Base-by-base conservation (phyloP, 306 rosid species). In the Cicer yamashitae region DNA sequence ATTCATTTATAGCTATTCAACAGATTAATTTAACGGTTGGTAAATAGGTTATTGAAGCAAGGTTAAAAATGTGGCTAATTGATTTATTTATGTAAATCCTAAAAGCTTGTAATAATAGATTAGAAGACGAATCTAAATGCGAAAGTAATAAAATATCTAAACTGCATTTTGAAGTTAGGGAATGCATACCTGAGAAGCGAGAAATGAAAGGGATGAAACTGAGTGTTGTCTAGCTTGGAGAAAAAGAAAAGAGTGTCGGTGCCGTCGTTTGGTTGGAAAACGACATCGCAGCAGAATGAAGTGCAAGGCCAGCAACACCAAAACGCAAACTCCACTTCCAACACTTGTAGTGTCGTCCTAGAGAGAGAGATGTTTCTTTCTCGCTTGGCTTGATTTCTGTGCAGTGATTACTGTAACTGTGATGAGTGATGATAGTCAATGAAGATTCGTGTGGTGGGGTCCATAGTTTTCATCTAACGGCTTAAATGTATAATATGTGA, bases 221-320 rank as follows among this genome's bases (percentile, higher is more conserved):
- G 45, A 77, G 57, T 7, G 30, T 41, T 7, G 9, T 54, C 37
- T 67, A 73, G 67, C 79, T 77, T 71, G 69, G 68, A 67, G 86
- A 69, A 3, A 80, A 78, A 85, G 87, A 1, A 82, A 76, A 3
- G 59, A 14, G 87, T 87, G 98, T 94, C 97, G 94, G 98, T 91
- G 92, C 12, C 1, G n/a, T 47, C 69, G 65, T 73, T 57, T 4
- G 41, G 6, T 17, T 2, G 58, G 11, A 56, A 57, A 77, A 77
- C 53, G 82, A 67, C 75, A 52, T 45, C 45, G 70, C 25, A 52
- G 10, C 65, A 45, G 78, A 81, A 12, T 45, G 53, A 59, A 51
- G 66, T 10, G 53, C 2, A 20, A 74, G 40, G 34, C 15, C 74
- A 72, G 69, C 12, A 56, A 14, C 45, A 6, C 61, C 67, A 75